phyloP scores from a whole-genome alignment of 2,329 filamentous ascomycete species.

The Alternaria consortialis region DNA sequence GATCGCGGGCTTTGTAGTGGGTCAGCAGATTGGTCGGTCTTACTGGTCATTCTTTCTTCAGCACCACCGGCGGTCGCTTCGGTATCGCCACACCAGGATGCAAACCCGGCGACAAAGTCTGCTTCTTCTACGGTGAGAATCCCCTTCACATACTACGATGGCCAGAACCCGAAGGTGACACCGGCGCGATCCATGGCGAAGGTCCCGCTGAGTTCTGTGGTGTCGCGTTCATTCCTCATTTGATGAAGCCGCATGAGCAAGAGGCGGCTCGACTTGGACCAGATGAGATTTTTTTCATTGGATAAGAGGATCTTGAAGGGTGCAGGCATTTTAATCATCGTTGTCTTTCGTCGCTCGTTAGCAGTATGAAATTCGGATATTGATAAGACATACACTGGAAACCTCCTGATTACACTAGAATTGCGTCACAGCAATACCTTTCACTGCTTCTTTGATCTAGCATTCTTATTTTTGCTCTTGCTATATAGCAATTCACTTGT shows the following conservation, averaged over 20 bases:
- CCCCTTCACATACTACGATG: not conserved
- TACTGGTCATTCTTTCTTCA: not conserved
- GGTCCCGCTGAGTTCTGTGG: not conserved
- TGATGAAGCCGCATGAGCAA: slow-evolving; percentile 12
- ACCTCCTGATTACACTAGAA: not conserved
- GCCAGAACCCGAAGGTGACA: not conserved
- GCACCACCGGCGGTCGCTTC: not conserved
- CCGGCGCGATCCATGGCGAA: not conserved
- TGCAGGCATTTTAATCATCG: rapidly evolving
- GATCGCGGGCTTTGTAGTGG: rapidly evolving
- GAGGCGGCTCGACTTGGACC: slow-evolving; percentile 11
- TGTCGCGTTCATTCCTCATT: not conserved
- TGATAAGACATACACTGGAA: not conserved
- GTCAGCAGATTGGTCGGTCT: rapidly evolving
- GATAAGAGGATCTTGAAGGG: not conserved
- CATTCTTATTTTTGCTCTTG: not conserved
- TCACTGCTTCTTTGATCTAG: not conserved
- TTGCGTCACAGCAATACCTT: not conserved
- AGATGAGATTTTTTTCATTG: not conserved
- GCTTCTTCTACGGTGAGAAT: not conserved
- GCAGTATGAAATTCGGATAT: not conserved
- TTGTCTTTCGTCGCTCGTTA: not conserved
- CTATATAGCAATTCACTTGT: not conserved
- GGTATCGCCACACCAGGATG: not conserved
- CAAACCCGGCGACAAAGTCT: not conserved